Evolutionary conservation across 2,329 filamentous ascomycete species (phyloP).

Genomic region (Beauveria scarabaeidicola): DNA sequence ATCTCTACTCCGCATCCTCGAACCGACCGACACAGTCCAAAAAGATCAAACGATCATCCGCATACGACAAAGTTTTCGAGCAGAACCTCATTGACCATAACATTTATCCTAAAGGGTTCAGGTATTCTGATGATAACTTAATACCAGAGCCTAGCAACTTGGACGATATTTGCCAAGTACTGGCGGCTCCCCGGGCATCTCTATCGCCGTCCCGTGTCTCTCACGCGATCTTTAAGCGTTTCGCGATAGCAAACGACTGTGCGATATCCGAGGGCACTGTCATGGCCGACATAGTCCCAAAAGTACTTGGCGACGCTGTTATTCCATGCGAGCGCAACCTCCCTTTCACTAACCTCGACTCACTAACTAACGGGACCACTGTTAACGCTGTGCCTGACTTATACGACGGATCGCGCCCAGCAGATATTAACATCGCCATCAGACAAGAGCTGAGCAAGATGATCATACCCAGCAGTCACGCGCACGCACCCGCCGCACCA

Average conservation of each 20-base stretch:
- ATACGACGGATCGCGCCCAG: no score
- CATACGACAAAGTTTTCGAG: background rate
- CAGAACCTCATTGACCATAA: background rate
- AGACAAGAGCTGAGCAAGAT: background rate
- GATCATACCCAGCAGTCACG: background rate
- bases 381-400: no score
- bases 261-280: background rate
- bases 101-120: background rate
- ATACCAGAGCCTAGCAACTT: background rate
- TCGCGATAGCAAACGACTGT: background rate
- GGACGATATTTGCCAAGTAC: background rate
- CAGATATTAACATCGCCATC: background rate
- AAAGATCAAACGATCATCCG: background rate
- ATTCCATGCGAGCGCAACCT: no score
- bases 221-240: background rate
- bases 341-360: no score
- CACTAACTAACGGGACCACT: no score
- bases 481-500: conserved; percentile 21
- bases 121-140: background rate
- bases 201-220: background rate
- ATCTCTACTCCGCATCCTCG: background rate
- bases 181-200: background rate
- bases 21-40: background rate
- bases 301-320: no score
- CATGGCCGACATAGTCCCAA: background rate